Evolutionary conservation across 345 rosid genomes (phyloP), one percentile per base, ranked within the genome.

Genomic region (Erysimum cheiranthoides): DNA sequence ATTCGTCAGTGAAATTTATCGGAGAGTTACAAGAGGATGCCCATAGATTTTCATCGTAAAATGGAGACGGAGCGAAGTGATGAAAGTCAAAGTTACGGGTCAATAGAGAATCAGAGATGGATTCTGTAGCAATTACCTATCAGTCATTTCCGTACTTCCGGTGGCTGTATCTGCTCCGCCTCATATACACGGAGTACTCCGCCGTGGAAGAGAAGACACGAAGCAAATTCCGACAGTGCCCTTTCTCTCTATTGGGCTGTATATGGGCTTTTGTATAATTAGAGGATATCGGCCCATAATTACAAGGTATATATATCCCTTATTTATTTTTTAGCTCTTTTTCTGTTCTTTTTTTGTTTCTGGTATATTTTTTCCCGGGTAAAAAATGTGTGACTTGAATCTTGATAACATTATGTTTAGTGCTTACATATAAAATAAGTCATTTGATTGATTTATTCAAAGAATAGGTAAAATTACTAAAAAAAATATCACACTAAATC

Each of bases 371-470:
- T 18, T 10, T 6, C 36, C 36, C 25, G 36, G 38, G 8, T 27
- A 27, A 39, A 39, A 25, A 21, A 13, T 61, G 66, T 49, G 21
- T 60, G 50, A n/a, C 14, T 27, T 63, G 3, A 43, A 42, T 62
- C 25, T 63, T 43, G 38, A 1, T 28, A 25, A 27, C 50, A 40
- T 3, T 61, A 61, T 38, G n/a, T n/a, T n/a, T n/a, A n/a, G n/a
- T n/a, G 36, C 3, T 3, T 57, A 31, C 61, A 31, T 16, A 28
- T 28, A 28, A 25, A 4, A 9, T 28, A 12, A 62, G 30, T 21
- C 34, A 36, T 50, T 67, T 35, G 35, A 21, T 51, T 67, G 11
- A 38, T 10, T 66, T 14, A 14, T 52, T 67, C 49, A 36, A 38
- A 21, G 25, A 21, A 21, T 21, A 21, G 25, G 1, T 4, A 8